Percentiles rank a stretch among this genome's conserved stretches.
Evolutionary conservation across 2,329 filamentous ascomycete species (phyloP).

Genomic region (Achaetomium macrosporum): DNA sequence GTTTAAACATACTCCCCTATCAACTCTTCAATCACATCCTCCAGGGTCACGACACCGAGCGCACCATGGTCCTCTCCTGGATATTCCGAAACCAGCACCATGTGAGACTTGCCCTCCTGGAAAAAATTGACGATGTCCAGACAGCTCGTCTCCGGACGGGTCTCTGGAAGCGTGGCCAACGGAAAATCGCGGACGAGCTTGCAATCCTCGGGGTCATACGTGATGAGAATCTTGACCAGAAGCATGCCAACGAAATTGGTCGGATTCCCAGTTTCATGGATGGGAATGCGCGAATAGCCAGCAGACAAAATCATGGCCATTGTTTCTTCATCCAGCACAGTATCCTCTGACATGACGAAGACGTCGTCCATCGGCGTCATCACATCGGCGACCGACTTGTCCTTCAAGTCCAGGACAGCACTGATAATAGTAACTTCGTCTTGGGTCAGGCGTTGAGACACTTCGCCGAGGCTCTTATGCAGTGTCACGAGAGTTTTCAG

Average conservation of each 20-base stretch:
- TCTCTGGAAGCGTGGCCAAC: slow-evolving; percentile 90
- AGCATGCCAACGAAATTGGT: slow-evolving; percentile 96
- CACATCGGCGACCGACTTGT: slow-evolving; percentile 88
- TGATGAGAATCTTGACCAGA: slow-evolving; percentile 96
- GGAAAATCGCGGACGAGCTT: slow-evolving; percentile 85
- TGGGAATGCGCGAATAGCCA: slow-evolving; percentile 93
- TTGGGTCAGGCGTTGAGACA: slow-evolving; percentile 84
- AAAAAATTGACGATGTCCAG: slow-evolving; percentile 99
- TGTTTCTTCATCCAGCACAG: slow-evolving; percentile 83
- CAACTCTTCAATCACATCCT: slow-evolving; percentile 97
- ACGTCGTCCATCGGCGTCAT: slow-evolving; percentile 99
- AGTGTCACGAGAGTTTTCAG: slow-evolving; percentile 93
- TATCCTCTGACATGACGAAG: slow-evolving; percentile 94
- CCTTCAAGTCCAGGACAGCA: slow-evolving; percentile 91
- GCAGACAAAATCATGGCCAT: slow-evolving; percentile 92
- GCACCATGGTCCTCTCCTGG: slow-evolving; percentile 90
- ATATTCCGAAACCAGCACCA: slow-evolving; percentile 88
- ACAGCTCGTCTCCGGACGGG: slow-evolving; percentile 89
- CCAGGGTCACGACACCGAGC: slow-evolving; percentile 87
- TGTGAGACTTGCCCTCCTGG: slow-evolving; percentile 97
- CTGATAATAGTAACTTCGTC: slow-evolving; percentile 99
- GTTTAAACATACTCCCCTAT: slow-evolving; percentile 77
- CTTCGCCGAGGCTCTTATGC: slow-evolving; percentile 83
- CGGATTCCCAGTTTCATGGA: slow-evolving; percentile 77
- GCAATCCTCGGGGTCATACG: slow-evolving; percentile 92